phyloP scores from a whole-genome alignment of 1,139 yeast genomes.

The Pichia sp. region DNA sequence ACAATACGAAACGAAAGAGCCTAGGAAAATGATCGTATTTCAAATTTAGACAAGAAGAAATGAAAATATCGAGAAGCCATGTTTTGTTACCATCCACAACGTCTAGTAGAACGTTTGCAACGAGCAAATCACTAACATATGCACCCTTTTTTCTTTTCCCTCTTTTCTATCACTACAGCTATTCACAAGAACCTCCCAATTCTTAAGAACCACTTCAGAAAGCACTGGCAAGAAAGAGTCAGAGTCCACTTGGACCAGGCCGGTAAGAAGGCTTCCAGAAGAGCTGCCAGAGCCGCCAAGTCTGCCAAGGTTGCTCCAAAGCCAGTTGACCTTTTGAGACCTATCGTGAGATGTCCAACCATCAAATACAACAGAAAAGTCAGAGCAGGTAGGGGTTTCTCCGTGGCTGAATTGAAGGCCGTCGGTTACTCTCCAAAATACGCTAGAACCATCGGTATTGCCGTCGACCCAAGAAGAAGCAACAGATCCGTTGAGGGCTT shows the following conservation, averaged over 20 bases:
- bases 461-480: constrained; percentile 99
- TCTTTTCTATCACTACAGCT: constrained; percentile 45
- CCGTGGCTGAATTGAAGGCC: constrained; percentile 97
- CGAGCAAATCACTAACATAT: constrained; percentile 12
- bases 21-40: no score
- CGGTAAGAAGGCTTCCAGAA: constrained; percentile 97
- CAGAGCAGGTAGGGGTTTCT: constrained; percentile 99
- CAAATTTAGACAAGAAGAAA: no score
- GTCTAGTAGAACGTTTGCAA: neutral
- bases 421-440: constrained; percentile 92
- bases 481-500: constrained; percentile 97
- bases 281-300: constrained; percentile 89
- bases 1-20: no score
- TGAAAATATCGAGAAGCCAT: no score
- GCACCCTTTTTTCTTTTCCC: neutral
- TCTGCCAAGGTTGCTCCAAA: constrained; percentile 97
- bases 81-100: no score
- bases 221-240: constrained; percentile 99
- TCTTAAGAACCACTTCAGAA: constrained; percentile 95
- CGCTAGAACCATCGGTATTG: constrained; percentile 97
- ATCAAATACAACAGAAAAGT: constrained; percentile 98
- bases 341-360: constrained; percentile 98
- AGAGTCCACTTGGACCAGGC: constrained; percentile 99
- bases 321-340: constrained; percentile 95
- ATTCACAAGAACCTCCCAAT: constrained; percentile 94